Base-by-base conservation (phyloP, 2,329 filamentous ascomycete genomes). In the Ophiocordyceps camponoti-rufipedis region DNA sequence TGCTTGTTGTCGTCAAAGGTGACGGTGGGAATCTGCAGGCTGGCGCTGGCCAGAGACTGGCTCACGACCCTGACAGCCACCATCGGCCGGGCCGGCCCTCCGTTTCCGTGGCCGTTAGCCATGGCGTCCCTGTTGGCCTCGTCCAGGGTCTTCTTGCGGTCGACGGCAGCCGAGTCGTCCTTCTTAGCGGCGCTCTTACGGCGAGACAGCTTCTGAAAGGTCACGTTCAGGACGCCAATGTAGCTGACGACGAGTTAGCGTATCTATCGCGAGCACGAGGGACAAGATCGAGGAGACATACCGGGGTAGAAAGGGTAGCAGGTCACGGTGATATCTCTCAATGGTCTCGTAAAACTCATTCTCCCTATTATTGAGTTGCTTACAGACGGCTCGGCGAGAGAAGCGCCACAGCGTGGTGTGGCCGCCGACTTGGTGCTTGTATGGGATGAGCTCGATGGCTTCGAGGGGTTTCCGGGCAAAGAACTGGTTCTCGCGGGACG, bases 341-440 rank as follows among this genome's bases (percentile, higher is more conserved):
- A 96, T 85, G 46, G 82, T 91, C 64, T 98, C 91, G 62, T 98
- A 98, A 59, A 98, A 98, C 64, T 94, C 86, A 62, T 98, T 98
- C 60, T 98, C 91, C 56, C 89, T 77, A 60, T 94, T 98, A 62
- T 94, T 98, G 57, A 98, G 74, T 64, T 95, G 87, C 64, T 98
- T 98, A 71, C 91, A 98, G 11, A 98, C 88, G 46, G 91, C 91
- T 55, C 88, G 78, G 52, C 86, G 80, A 16, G 91, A 96, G 59
- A 98, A 96, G 40, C 89, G 82, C 74, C 94, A 98, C 33, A 98
- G 75, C 0, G 89, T 95, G 7, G 87, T 95, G 61, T 98, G 91
- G 1, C 91, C 91, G 48, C 91, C 91, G 46, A 98, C 91, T 63
- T 98, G 91, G 63, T 98, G 91, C 52, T 86, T 85, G 64, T 95